These are phyloP conservation scores for Podaxis mareebaensis DNA, from an alignment of 768 basidiomycete species.

Conservation along the genomic window DNA sequence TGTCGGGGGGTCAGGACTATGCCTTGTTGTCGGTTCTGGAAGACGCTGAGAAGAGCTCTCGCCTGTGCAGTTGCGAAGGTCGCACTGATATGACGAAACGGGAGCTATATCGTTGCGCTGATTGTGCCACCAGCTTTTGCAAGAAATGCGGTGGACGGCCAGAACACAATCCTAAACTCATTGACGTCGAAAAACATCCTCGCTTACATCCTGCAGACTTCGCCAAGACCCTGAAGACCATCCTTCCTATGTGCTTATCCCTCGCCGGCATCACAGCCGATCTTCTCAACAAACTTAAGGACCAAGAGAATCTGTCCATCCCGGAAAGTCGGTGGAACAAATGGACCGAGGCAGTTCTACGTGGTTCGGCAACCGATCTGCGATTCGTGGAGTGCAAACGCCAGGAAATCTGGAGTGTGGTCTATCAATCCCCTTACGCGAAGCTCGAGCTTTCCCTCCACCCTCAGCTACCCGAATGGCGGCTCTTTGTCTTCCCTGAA, in stretches of 20 bases:
- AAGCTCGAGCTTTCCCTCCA: conserved; percentile 76
- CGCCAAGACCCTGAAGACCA: conserved; percentile 72
- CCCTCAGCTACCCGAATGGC: conserved; percentile 82
- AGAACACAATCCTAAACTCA: conserved; percentile 70
- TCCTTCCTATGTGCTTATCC: conserved; percentile 84
- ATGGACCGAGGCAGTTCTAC: conserved; percentile 70
- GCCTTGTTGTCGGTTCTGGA: conserved; percentile 58
- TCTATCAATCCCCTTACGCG: conserved; percentile 73
- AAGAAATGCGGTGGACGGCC: conserved; percentile 88
- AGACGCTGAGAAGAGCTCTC: conserved; percentile 66
- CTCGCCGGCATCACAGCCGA: conserved; percentile 50
- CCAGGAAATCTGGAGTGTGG: conserved; percentile 83
- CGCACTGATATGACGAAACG: conserved; percentile 73
- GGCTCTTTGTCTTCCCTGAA: conserved; percentile 73
- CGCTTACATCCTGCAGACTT: conserved; percentile 77
- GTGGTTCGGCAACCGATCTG: conserved; percentile 61
- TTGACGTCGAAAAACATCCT: conserved; percentile 50
- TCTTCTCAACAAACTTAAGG: conserved; percentile 53
- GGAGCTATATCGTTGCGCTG: conserved; percentile 64
- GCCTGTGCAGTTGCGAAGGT: conserved; percentile 92
- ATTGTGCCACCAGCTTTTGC: conserved; percentile 82
- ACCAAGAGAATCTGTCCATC: conserved; percentile 40
- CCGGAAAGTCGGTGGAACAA: conserved; percentile 59
- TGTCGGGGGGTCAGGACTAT: conserved; percentile 51
- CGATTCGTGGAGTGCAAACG: conserved; percentile 86